Base-by-base conservation (phyloP, 805 yeast species). In the Naumovozyma baii region DNA sequence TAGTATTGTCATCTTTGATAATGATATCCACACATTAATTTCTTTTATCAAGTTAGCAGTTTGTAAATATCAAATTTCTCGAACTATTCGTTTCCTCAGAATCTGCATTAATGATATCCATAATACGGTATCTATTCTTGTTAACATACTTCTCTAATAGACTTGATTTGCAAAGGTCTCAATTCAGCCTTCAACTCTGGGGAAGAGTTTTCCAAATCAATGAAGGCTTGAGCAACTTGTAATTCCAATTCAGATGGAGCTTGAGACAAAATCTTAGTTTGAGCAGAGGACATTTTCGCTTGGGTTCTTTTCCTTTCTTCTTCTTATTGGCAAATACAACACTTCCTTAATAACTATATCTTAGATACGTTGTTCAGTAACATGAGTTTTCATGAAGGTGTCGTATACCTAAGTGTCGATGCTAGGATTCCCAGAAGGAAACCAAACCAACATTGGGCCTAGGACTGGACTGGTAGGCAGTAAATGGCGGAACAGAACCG, bases 221-320 rank as follows among this genome's bases (percentile, higher is more conserved):
- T 70, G 69, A 90, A 84, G 66, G 97, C 96, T 77, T 90, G 96
- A 64, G 96, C 96, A 68, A 90, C 94, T 77, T 90, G 94, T 73
- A 90, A 84, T 78, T 90, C 98, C 73, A 92, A 87, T 76, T 92
- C 97, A 68, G 92, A 70, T 76, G 98, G 97, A 67, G 84, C 84
- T 68, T 82, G 79, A 67, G 86, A 80, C 73, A 90, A 81, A 73
- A 90, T 79, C 80, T 92, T 90, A 72, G 84, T 78, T 52, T 55
- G 58, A 29, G 31, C 31, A 67, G 96, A 94, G 74, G 96, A 88
- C 96, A 88, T 88, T 55, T 62, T 75, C 13, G 7, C 14, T 5
- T n/a, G 9, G 31, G 13, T 9, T 29, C 31, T n/a, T 29, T 29
- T 29, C 13, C 13, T 14, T 29, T 9, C 31, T n/a, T n/a, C 15